Evolutionary conservation across 148 eudicot species (phyloP).

Genomic region (Arctostaphylos glauca): DNA sequence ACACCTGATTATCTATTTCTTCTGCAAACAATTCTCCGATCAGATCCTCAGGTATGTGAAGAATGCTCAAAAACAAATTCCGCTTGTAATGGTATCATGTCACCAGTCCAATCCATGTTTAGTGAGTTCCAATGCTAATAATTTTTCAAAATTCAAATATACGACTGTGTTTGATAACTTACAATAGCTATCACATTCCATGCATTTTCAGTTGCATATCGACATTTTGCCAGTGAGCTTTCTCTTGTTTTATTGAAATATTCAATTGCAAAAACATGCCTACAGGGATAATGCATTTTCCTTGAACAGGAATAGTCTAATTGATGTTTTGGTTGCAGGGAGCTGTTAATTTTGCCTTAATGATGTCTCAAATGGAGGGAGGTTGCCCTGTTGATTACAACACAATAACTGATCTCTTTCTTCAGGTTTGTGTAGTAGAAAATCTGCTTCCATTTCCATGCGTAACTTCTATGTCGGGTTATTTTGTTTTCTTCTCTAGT

Average conservation of each 20-base stretch:
- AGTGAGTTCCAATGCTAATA: background rate
- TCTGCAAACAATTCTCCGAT: constrained; percentile 88
- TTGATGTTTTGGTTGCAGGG: constrained; percentile 51
- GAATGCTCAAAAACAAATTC: background rate
- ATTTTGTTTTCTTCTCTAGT: background rate
- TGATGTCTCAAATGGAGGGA: constrained; percentile 99
- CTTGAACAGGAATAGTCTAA: background rate
- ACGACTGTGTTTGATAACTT: background rate
- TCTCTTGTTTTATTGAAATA: background rate
- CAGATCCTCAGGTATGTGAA: constrained; percentile 84
- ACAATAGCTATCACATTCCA: background rate
- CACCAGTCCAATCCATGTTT: background rate
- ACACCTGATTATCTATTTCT: constrained; percentile 94
- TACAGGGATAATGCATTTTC: background rate
- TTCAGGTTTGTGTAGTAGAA: constrained; percentile 53
- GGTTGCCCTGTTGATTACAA: constrained; percentile 90
- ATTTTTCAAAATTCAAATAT: background rate
- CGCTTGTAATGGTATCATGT: background rate
- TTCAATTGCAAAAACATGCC: constrained; percentile 3
- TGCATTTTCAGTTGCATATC: background rate
- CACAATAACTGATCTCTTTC: constrained; percentile 87
- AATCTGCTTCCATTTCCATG: background rate
- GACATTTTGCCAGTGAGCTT: background rate
- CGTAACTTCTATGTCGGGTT: background rate
- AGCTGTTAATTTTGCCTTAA: constrained; percentile 92